Evolutionary conservation across 108 stramenopile species (phyloP).

Genomic region (Bacterosira constricta): DNA sequence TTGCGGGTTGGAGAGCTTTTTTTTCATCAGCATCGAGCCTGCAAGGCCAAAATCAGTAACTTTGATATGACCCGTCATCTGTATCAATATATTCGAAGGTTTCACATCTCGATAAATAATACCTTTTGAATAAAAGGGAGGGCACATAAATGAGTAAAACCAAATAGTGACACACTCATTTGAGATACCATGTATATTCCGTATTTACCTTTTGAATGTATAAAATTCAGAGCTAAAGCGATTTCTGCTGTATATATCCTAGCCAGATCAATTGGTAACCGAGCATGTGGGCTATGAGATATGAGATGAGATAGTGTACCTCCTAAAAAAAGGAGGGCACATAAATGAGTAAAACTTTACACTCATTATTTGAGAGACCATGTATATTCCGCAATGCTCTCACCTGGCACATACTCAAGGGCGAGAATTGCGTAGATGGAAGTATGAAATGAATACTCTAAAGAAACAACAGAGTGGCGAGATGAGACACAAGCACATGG

Average conservation of each 20-base stretch:
- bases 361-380: background rate
- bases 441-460: slow-evolving; percentile 38
- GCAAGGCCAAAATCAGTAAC: slow-evolving; percentile 56
- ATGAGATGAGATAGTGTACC: slow-evolving; percentile 31
- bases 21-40: slow-evolving; percentile 13
- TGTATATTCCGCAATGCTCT: background rate
- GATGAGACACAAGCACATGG: too few relatives aligned
- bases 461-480: too few relatives aligned
- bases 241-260: slow-evolving; percentile 45
- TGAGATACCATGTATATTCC: background rate
- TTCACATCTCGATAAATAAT: slow-evolving; percentile 52
- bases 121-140: too few relatives aligned
- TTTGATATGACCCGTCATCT: slow-evolving; percentile 33
- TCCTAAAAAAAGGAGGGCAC: background rate
- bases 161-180: background rate
- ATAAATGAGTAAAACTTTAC: background rate
- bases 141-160: background rate
- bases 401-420: slow-evolving; percentile 33
- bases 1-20: slow-evolving; percentile 10
- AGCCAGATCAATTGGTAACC: slow-evolving; percentile 10
- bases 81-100: slow-evolving; percentile 50
- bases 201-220: slow-evolving; percentile 31
- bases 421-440: slow-evolving; percentile 20
- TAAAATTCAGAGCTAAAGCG: slow-evolving; percentile 37
- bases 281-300: slow-evolving; percentile 3